These are phyloP conservation scores for Cydonia oblonga DNA, from an alignment of 331 rosid species.

Conservation along the genomic window DNA sequence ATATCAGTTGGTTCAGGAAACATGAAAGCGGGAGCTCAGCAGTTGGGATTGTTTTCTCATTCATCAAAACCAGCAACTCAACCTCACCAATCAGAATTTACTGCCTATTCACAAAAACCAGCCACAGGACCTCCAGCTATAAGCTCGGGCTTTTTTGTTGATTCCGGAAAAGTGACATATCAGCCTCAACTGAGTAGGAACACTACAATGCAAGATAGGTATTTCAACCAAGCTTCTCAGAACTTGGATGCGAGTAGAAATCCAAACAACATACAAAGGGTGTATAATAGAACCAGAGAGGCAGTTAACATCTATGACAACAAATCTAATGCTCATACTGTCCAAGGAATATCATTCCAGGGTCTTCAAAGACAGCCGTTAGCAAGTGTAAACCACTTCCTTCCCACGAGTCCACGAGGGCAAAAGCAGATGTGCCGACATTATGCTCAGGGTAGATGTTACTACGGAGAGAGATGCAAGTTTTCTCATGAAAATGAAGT, in stretches of 20 bases:
- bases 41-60: slow-evolving; percentile 3
- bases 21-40: slow-evolving; percentile 10
- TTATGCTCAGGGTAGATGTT: slow-evolving; percentile 53
- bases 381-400: slow-evolving; percentile 10
- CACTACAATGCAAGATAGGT: background rate
- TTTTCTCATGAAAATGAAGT: slow-evolving; percentile 37
- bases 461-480: slow-evolving; percentile 60
- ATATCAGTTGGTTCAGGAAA: slow-evolving; percentile 3
- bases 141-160: background rate
- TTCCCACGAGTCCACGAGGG: background rate
- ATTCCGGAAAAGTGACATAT: background rate
- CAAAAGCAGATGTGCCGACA: slow-evolving; percentile 42
- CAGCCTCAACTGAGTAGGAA: background rate
- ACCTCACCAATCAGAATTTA: background rate
- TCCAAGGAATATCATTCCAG: background rate
- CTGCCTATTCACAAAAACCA: slow-evolving; percentile 12
- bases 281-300: background rate
- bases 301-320: background rate
- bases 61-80: slow-evolving; percentile 2
- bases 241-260: background rate
- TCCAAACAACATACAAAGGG: background rate
- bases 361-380: slow-evolving; percentile 23
- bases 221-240: slow-evolving; percentile 17
- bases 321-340: too few species aligned
- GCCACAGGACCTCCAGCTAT: slow-evolving; percentile 3